Evolutionary conservation across 208 protist genomes (phyloP).

Genomic region (Plasmodiophora brassicae): DNA sequence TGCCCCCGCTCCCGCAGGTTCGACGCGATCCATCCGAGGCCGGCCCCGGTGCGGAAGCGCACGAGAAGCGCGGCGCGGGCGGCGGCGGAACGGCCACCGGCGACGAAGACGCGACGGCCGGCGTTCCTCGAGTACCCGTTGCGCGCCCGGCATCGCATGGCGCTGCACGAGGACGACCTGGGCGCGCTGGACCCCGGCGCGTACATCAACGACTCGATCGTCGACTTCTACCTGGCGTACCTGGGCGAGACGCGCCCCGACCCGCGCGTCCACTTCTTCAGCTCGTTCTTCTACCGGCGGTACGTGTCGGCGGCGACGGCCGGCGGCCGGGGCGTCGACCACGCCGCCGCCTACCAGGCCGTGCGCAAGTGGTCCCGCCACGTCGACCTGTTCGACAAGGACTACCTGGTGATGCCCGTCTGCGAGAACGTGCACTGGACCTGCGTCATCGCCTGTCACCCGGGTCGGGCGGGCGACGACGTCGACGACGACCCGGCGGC

Average conservation of each 20-base stretch:
- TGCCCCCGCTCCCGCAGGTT: background rate
- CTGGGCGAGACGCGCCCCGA: background rate
- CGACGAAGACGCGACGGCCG: background rate
- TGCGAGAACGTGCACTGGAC: constrained; percentile 20
- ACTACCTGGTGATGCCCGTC: constrained; percentile 7
- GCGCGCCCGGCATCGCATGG: background rate
- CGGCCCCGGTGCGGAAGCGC: background rate
- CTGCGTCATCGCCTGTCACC: constrained; percentile 15
- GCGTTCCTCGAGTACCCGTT: background rate
- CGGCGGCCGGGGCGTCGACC: background rate
- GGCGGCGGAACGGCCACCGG: background rate
- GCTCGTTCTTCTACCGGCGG: constrained; percentile 12
- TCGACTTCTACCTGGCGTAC: constrained; percentile 11
- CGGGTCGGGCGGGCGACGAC: background rate
- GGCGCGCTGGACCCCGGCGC: background rate
- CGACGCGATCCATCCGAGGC: background rate
- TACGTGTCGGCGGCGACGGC: background rate
- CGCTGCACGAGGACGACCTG: background rate
- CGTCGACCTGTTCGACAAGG: constrained; percentile 30
- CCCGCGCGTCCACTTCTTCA: background rate
- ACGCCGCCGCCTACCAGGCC: background rate
- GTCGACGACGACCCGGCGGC: background rate
- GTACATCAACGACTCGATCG: constrained; percentile 26
- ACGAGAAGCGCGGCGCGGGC: background rate
- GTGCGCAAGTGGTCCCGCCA: background rate